Evolutionary conservation across 2,329 filamentous ascomycete genomes (phyloP).

Genomic region (Byssothecium circinans): DNA sequence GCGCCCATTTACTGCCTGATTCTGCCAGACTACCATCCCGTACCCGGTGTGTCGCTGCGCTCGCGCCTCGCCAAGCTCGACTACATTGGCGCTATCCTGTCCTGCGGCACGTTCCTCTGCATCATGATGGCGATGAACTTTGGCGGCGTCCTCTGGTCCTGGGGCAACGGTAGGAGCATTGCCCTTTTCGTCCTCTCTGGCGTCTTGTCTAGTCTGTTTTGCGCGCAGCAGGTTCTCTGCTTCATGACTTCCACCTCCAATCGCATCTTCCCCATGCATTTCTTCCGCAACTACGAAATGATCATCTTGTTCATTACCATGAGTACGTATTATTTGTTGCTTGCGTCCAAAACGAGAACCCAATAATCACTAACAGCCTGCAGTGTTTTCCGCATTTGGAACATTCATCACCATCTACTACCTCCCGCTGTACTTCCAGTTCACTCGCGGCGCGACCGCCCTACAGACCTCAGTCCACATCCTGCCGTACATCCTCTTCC

Average conservation of each 20-base stretch:
- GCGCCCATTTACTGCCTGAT: not conserved
- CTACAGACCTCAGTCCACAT: not conserved
- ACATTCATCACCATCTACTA: conserved; percentile 1
- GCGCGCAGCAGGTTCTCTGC: too few relatives aligned
- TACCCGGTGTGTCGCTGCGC: not conserved
- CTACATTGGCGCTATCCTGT: not conserved
- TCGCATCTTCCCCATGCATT: not conserved
- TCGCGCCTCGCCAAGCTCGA: not conserved
- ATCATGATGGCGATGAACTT: conserved; percentile 55
- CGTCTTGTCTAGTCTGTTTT: too few relatives aligned
- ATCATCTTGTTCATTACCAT: not conserved
- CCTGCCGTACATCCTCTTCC: not conserved
- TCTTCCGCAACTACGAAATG: not conserved
- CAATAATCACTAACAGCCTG: not conserved
- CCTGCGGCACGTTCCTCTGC: not conserved
- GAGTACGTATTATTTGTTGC: too few relatives aligned
- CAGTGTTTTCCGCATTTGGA: not conserved
- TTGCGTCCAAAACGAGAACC: too few relatives aligned
- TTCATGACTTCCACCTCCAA: conserved; percentile 44
- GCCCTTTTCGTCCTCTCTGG: conserved; percentile 51
- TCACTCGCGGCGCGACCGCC: not conserved
- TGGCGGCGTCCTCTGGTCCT: conserved; percentile 53
- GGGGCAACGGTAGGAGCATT: conserved; percentile 50
- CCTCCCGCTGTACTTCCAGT: not conserved
- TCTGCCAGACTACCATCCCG: not conserved